A percentile compares a stretch with the other conserved stretches of the same genome.
Evolutionary conservation across 768 basidiomycete genomes (phyloP).

Genomic region (Russula virescens): DNA sequence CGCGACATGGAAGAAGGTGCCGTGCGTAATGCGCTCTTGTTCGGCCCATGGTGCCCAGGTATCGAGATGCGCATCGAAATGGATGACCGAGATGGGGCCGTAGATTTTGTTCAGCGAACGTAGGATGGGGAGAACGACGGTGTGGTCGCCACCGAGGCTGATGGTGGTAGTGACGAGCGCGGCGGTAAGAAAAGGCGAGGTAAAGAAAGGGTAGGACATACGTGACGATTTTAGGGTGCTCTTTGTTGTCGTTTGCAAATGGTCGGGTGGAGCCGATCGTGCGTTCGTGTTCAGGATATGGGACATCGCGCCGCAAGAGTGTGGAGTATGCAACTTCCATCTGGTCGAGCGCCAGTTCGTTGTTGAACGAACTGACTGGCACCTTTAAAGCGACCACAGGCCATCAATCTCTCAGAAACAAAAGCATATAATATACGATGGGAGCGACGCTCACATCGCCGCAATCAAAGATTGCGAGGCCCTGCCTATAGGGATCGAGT

Average conservation of each 20-base stretch:
- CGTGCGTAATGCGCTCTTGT: constrained; percentile 72
- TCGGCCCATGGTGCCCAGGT: constrained; percentile 49
- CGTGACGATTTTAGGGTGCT: constrained; percentile 74
- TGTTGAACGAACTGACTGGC: constrained; percentile 76
- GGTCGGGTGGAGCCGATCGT: constrained; percentile 28
- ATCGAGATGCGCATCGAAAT: constrained; percentile 76
- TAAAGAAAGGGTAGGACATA: constrained; percentile 17
- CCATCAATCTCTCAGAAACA: background rate
- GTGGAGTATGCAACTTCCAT: constrained; percentile 83
- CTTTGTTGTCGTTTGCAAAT: constrained; percentile 50
- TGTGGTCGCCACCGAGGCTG: constrained; percentile 76
- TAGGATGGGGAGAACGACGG: constrained; percentile 81
- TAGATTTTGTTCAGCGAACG: constrained; percentile 74
- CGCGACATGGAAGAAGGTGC: constrained; percentile 81
- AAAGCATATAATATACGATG: no score
- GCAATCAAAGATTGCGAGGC: constrained; percentile 67
- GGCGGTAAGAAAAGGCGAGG: background rate
- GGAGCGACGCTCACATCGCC: constrained; percentile 53
- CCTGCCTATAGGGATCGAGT: constrained; percentile 55
- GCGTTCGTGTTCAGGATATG: constrained; percentile 16
- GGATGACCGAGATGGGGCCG: constrained; percentile 77
- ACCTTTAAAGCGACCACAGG: constrained; percentile 38
- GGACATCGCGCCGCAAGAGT: constrained; percentile 53
- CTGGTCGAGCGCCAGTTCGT: constrained; percentile 76
- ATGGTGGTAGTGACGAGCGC: background rate